Conservation (phyloP, 495 filamentous ascomycete species). For the Podospora comata region DNA sequence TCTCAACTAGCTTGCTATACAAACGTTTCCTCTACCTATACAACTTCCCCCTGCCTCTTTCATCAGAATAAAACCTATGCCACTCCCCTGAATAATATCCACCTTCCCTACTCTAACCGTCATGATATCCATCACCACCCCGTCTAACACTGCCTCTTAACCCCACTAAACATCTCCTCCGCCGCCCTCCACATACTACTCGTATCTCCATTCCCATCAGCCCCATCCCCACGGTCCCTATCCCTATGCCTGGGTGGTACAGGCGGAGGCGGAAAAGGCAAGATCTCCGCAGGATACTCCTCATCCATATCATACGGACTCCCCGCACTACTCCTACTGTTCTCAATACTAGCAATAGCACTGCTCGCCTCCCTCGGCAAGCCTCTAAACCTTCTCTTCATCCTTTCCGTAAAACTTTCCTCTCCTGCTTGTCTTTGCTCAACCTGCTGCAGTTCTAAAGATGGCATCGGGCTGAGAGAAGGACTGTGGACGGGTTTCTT, state of each 20-base stretch:
- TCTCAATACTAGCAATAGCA: background rate
- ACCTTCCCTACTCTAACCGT: background rate
- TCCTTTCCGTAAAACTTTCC: slow-evolving; percentile 1
- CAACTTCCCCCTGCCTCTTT: no score
- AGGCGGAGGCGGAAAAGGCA: background rate
- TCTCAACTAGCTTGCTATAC: no score
- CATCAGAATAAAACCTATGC: no score
- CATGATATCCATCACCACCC: background rate
- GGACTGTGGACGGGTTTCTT: background rate
- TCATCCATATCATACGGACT: background rate
- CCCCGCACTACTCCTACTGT: slow-evolving; percentile 2
- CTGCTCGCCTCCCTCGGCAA: background rate
- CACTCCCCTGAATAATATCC: no score
- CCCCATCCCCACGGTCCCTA: slow-evolving; percentile 1
- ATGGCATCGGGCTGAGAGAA: background rate
- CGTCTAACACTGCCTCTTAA: background rate
- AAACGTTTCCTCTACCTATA: no score
- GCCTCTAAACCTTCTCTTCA: slow-evolving; percentile 2
- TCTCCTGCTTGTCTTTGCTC: background rate
- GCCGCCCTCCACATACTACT: slow-evolving; percentile 23
- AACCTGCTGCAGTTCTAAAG: background rate
- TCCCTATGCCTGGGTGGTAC: background rate
- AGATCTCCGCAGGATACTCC: background rate
- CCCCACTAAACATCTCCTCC: slow-evolving; percentile 16
- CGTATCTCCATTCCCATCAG: slow-evolving; percentile 3